These are phyloP conservation scores for Bolboschoenoplectus hybrid DNA, from an alignment of 202 grass and related monocot species.

Conservation along the genomic window DNA sequence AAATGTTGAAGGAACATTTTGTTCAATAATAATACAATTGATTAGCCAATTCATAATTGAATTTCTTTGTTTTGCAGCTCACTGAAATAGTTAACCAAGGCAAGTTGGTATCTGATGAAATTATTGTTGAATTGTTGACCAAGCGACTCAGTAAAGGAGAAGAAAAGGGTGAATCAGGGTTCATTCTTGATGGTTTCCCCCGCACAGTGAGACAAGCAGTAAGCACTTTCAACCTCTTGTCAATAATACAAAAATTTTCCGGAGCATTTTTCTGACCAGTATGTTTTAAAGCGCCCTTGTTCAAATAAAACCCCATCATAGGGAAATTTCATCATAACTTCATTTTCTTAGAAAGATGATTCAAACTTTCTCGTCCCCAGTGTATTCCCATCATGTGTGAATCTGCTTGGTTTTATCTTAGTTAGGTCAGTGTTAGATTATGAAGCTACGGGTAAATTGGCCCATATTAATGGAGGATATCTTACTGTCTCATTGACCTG, in stretches of 20 bases:
- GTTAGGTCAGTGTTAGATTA: background rate
- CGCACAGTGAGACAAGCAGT: slow-evolving; percentile 91
- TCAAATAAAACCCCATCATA: background rate
- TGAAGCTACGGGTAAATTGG: background rate
- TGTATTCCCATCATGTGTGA: background rate
- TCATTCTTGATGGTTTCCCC: slow-evolving; percentile 97
- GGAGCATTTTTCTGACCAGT: background rate
- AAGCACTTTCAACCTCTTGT: slow-evolving; percentile 36
- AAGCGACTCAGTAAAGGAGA: slow-evolving; percentile 74
- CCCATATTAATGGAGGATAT: background rate
- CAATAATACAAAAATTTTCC: background rate
- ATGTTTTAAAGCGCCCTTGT: slow-evolving; percentile 7
- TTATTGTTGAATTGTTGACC: slow-evolving; percentile 77
- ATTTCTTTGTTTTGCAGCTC: slow-evolving; percentile 49
- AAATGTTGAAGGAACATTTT: slow-evolving; percentile 17
- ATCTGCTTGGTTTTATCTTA: background rate
- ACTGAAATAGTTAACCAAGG: slow-evolving; percentile 82
- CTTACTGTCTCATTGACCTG: background rate
- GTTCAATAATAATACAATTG: background rate
- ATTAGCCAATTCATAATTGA: background rate
- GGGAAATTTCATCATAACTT: no score
- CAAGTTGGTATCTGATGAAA: slow-evolving; percentile 88
- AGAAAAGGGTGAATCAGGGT: slow-evolving; percentile 84
- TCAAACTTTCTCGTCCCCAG: background rate
- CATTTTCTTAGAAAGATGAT: no score